Evolutionary conservation across 164 flowering plant genomes (phyloP).

Genomic region (Aristolochia californica): DNA sequence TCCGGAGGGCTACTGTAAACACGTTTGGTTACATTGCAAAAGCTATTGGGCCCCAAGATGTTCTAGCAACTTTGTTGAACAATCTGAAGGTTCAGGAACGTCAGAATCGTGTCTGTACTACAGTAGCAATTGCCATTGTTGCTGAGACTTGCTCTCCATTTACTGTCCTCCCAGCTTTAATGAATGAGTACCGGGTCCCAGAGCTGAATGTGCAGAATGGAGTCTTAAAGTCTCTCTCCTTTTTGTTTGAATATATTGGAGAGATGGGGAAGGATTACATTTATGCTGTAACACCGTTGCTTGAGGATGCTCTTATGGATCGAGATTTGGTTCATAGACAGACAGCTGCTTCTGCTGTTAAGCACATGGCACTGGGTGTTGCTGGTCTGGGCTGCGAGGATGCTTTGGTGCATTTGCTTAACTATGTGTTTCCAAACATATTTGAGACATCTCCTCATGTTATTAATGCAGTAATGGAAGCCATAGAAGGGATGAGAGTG

Average conservation of each 20-base stretch:
- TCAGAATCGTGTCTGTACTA: constrained; percentile 98
- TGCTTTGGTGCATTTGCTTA: constrained; percentile 77
- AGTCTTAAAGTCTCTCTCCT: constrained; percentile 85
- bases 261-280: constrained; percentile 99
- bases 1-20: constrained; percentile 91
- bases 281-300: constrained; percentile 95
- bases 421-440: constrained; percentile 92
- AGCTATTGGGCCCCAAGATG: constrained; percentile 99
- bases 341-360: constrained; percentile 95
- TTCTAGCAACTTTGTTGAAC: constrained; percentile 83
- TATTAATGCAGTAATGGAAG: constrained; percentile 96
- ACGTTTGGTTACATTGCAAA: constrained; percentile 98
- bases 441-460: constrained; percentile 99
- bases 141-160: constrained; percentile 99
- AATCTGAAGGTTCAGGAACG: constrained; percentile 97
- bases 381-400: constrained; percentile 96
- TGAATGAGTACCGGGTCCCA: constrained; percentile 97
- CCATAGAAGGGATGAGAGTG: constrained; percentile 98
- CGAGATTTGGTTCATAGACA: constrained; percentile 95
- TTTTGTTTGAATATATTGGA: constrained; percentile 92
- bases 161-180: constrained; percentile 88
- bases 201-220: constrained; percentile 99
- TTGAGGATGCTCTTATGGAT: constrained; percentile 98
- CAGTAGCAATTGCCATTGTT: constrained; percentile 96
- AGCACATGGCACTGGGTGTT: constrained; percentile 97